phyloP scores from a whole-genome alignment of 805 yeast genomes.

The Hemisphaericaspora nanyangensis region DNA sequence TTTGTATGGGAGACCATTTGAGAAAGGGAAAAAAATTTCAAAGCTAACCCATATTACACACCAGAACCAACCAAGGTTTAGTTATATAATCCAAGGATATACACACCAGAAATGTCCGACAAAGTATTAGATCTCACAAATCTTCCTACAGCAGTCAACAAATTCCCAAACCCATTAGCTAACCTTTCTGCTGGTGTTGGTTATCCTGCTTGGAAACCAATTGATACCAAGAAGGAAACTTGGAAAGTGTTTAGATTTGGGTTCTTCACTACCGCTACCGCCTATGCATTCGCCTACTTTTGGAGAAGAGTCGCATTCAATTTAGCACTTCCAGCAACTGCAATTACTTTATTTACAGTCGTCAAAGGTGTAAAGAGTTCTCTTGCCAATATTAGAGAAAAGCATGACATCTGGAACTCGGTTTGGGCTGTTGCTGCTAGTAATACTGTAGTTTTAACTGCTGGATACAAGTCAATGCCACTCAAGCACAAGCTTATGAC shows the following conservation, averaged over 20 bases:
- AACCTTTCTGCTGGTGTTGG: constrained; percentile 35
- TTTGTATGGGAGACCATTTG: too few relatives aligned
- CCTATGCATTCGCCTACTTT: constrained; percentile 45
- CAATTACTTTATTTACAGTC: constrained; percentile 48
- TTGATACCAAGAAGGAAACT: constrained; percentile 52
- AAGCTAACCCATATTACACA: too few relatives aligned
- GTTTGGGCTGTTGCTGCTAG: constrained; percentile 60
- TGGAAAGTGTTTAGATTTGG: constrained; percentile 44
- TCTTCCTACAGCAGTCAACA: constrained; percentile 35
- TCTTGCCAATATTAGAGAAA: constrained; percentile 57
- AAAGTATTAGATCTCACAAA: neutral
- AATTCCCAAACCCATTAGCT: constrained; percentile 40
- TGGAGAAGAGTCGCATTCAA: constrained; percentile 43
- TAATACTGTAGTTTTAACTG: constrained; percentile 44
- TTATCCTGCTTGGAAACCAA: constrained; percentile 49
- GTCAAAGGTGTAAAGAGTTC: constrained; percentile 32
- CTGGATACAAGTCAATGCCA: constrained; percentile 40
- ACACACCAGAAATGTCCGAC: too few relatives aligned
- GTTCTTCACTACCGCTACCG: constrained; percentile 45
- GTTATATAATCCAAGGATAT: too few relatives aligned
- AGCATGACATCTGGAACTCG: constrained; percentile 59
- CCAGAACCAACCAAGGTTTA: too few relatives aligned
- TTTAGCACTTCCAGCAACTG: constrained; percentile 35
- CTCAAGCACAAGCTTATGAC: constrained; percentile 38
- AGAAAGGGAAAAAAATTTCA: too few relatives aligned